Conservation (phyloP, 139 green algal species). For the Monoraphidium neglectum region DNA sequence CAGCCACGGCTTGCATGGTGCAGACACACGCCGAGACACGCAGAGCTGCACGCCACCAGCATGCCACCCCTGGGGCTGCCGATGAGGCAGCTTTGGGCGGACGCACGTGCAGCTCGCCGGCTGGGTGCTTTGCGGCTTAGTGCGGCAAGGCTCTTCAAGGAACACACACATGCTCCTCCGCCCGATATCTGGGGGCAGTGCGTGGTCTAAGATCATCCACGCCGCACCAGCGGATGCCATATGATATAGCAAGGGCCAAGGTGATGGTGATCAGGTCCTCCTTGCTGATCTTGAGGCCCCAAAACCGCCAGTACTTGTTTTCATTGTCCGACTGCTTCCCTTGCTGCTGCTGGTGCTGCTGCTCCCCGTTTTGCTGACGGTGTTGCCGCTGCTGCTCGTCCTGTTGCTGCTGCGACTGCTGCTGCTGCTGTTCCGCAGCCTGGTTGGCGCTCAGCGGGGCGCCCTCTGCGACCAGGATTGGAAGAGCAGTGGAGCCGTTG, state of each 20-base stretch:
- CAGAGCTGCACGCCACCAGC: too few relatives aligned
- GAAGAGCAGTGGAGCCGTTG: too few relatives aligned
- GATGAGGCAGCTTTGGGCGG: too few relatives aligned
- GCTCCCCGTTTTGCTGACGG: not conserved
- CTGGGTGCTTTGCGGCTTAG: too few relatives aligned
- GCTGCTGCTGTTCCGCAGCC: too few relatives aligned
- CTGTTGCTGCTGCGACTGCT: conserved; percentile 12
- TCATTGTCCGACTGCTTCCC: not conserved
- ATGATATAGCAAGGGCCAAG: conserved; percentile 85
- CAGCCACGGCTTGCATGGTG: too few relatives aligned
- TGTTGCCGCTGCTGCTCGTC: conserved; percentile 23
- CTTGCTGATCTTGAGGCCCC: conserved; percentile 65
- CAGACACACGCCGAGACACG: too few relatives aligned
- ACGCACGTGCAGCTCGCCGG: too few relatives aligned
- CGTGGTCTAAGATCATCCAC: not conserved
- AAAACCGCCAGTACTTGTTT: conserved; percentile 30
- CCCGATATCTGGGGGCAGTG: not conserved
- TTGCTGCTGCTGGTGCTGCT: conserved; percentile 34
- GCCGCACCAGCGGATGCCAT: conserved; percentile 72
- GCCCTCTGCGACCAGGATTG: too few relatives aligned
- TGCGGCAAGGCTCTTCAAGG: too few relatives aligned
- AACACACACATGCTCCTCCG: conserved; percentile 12
- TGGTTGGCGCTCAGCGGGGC: too few relatives aligned
- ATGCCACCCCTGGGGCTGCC: too few relatives aligned
- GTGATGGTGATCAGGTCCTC: conserved; percentile 90